Conservation (phyloP, 495 filamentous ascomycete genomes). For the Neurospora sp. region DNA sequence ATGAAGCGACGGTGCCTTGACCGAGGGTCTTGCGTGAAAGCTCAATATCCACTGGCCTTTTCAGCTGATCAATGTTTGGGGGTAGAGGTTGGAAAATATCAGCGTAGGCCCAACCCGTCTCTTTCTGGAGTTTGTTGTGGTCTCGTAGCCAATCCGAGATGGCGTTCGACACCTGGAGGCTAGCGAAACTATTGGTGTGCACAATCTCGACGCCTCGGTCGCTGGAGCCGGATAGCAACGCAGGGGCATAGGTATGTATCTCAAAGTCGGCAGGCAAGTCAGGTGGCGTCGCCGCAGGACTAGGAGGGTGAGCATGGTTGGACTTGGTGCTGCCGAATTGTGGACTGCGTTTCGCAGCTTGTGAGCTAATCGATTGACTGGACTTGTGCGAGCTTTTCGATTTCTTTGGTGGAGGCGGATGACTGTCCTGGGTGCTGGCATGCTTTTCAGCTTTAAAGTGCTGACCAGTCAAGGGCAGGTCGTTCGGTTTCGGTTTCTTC, state of each 20-base stretch:
- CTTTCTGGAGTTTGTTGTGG: conserved; percentile 35
- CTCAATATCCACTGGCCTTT: conserved; percentile 26
- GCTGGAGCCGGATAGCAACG: conserved; percentile 63
- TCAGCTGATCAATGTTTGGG: conserved; percentile 26
- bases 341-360: conserved; percentile 44
- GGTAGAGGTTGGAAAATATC: conserved; percentile 43
- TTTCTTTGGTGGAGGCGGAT: conserved; percentile 48
- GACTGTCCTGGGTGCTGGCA: conserved; percentile 23
- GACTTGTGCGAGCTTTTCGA: conserved; percentile 65
- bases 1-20: conserved; percentile 40
- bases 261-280: conserved; percentile 44
- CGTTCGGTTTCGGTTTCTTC: conserved; percentile 53
- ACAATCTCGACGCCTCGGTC: conserved; percentile 47
- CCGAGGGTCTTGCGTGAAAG: conserved; percentile 35
- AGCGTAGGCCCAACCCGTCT: conserved; percentile 30
- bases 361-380: conserved; percentile 58
- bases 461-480: conserved; percentile 42
- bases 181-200: conserved; percentile 56
- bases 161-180: conserved; percentile 54
- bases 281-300: conserved; percentile 45
- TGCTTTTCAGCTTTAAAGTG: conserved; percentile 28
- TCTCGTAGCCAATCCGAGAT: conserved; percentile 67
- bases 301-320: conserved; percentile 38
- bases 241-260: conserved; percentile 55
- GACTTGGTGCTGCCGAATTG: conserved; percentile 31